A percentile compares a stretch with the other conserved stretches of the same genome.
phyloP scores from a whole-genome alignment of 345 rosid species.

The Heritiera littoralis region DNA sequence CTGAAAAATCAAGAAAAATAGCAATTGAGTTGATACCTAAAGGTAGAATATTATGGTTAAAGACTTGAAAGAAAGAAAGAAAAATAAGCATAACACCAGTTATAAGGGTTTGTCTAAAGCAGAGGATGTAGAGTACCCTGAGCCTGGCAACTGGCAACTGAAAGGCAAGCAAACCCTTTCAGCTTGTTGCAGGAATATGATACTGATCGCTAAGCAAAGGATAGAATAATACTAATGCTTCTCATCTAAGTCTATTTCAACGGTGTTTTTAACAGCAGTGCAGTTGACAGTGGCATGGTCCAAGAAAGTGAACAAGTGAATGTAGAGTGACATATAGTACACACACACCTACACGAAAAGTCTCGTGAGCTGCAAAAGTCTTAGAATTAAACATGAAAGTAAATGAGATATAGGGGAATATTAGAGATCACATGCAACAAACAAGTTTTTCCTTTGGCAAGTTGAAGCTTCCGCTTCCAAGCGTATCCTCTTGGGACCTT shows the following conservation, averaged over 20 bases:
- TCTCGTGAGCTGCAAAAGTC: slow-evolving; percentile 40
- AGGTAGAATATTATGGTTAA: not conserved
- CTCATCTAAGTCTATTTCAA: slow-evolving; percentile 17
- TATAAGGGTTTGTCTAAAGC: not conserved
- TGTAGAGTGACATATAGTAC: slow-evolving; percentile 34
- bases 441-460: slow-evolving; percentile 40
- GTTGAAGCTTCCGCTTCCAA: slow-evolving; percentile 65
- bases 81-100: not conserved
- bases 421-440: slow-evolving; percentile 32
- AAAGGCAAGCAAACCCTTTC: not conserved
- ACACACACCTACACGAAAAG: slow-evolving; percentile 41
- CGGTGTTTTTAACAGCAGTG: slow-evolving; percentile 26
- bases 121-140: not conserved
- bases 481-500: slow-evolving; percentile 79
- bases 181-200: not conserved
- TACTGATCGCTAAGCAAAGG: not conserved
- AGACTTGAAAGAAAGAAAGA: not conserved
- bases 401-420: slow-evolving; percentile 27
- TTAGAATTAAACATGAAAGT: slow-evolving; percentile 31
- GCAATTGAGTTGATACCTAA: not conserved
- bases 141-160: not conserved
- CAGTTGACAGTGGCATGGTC: slow-evolving; percentile 24
- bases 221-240: too few relatives aligned
- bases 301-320: slow-evolving; percentile 30
- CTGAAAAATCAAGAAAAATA: not conserved